Percentiles rank a stretch among this genome's conserved stretches.
Evolutionary conservation across 2,329 filamentous ascomycete species (phyloP).

Genomic region (Neonectria punicea): DNA sequence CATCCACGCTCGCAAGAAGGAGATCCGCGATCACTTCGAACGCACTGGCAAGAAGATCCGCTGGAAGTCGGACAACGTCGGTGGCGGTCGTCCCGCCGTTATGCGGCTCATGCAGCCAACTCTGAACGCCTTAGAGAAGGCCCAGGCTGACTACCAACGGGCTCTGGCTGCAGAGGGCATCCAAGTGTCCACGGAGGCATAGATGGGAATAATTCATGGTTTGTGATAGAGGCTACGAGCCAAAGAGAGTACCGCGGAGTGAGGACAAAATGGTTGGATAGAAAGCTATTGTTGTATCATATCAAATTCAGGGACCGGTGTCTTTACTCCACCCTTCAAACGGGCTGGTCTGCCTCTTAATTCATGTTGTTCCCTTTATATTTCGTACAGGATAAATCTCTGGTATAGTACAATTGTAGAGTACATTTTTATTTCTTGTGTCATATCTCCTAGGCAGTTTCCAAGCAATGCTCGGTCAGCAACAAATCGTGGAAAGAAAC

Average conservation of each 20-base stretch:
- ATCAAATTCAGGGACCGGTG: slow-evolving; percentile 7
- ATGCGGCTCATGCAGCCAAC: slow-evolving; percentile 81
- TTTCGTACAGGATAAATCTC: slow-evolving; percentile 19
- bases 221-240: neutral
- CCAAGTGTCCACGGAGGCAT: slow-evolving; percentile 56
- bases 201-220: neutral
- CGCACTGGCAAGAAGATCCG: slow-evolving; percentile 78
- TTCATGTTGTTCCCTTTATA: neutral
- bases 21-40: slow-evolving; percentile 76
- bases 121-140: slow-evolving; percentile 74
- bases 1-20: slow-evolving; percentile 73
- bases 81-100: slow-evolving; percentile 81
- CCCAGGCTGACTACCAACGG: slow-evolving; percentile 75
- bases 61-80: slow-evolving; percentile 74
- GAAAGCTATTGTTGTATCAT: slow-evolving; percentile 3
- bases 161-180: slow-evolving; percentile 74
- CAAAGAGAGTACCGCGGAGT: neutral
- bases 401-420: slow-evolving; percentile 34
- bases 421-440: slow-evolving; percentile 25
- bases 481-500: neutral
- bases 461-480: slow-evolving; percentile 7
- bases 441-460: slow-evolving; percentile 6
- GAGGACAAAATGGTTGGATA: neutral
- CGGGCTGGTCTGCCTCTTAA: neutral
- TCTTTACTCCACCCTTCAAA: neutral